A percentile compares a stretch with the other conserved stretches of the same genome.
Conservation (phyloP, 2,329 filamentous ascomycete species). For the Triangularia verruculosa region DNA sequence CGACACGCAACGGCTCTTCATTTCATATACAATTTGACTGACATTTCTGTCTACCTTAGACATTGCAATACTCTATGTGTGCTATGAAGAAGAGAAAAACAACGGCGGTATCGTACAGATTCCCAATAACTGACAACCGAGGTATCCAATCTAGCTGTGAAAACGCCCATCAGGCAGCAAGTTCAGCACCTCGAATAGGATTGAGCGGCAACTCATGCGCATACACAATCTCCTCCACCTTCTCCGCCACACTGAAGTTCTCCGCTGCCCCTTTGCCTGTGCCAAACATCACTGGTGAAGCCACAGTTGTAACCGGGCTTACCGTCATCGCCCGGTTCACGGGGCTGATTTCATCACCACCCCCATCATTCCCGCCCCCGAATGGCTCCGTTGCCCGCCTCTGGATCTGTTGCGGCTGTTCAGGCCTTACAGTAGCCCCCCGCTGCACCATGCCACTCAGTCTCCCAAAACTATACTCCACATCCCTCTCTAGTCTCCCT, state of each 20-base stretch:
- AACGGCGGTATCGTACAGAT: not conserved
- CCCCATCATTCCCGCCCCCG: not conserved
- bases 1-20: too few relatives aligned
- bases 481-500: not conserved
- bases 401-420: not conserved
- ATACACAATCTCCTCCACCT: not conserved
- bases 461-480: not conserved
- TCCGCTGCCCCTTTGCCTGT: not conserved
- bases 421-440: not conserved
- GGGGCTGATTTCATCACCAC: not conserved
- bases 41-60: too few relatives aligned
- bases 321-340: not conserved
- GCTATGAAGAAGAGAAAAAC: not conserved
- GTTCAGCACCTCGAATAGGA: not conserved
- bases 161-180: not conserved
- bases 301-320: not conserved
- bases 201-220: not conserved
- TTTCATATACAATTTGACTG: too few relatives aligned
- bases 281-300: not conserved
- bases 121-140: not conserved
- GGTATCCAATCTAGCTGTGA: not conserved
- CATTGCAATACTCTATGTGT: too few relatives aligned
- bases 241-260: not conserved
- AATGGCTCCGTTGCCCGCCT: not conserved
- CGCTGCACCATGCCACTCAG: slow-evolving; percentile 1